Percentiles rank a stretch among this genome's conserved stretches.
Evolutionary conservation across 163 green algal species (phyloP).

Genomic region (Scenedesmus sp.): DNA sequence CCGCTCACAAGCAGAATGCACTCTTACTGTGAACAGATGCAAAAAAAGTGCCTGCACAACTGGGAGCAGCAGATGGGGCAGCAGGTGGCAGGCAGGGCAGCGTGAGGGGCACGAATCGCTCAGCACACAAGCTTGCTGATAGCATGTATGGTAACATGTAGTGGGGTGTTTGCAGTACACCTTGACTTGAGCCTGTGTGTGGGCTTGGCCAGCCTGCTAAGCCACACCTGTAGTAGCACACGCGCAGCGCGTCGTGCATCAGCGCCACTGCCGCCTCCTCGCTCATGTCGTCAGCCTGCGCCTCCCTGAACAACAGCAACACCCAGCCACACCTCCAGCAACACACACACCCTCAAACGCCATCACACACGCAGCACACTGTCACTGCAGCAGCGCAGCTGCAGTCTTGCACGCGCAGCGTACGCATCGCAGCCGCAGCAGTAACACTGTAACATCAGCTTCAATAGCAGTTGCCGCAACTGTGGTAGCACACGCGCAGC

Average conservation of each 20-base stretch:
- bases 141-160: too few relatives aligned
- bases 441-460: background rate
- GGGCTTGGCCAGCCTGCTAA: too few relatives aligned
- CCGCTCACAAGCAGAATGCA: too few relatives aligned
- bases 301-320: constrained; percentile 84
- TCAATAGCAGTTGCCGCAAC: background rate
- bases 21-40: too few relatives aligned
- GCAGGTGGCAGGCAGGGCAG: too few relatives aligned
- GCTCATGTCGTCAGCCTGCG: constrained; percentile 90
- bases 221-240: constrained; percentile 88
- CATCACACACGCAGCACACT: constrained; percentile 75
- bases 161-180: too few relatives aligned
- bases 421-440: background rate
- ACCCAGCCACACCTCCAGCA: background rate
- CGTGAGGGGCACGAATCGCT: too few relatives aligned
- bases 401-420: background rate
- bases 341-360: constrained; percentile 87
- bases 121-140: too few relatives aligned
- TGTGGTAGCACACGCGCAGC: constrained; percentile 95
- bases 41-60: too few relatives aligned
- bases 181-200: too few relatives aligned
- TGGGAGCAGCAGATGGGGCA: too few relatives aligned
- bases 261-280: constrained; percentile 88
- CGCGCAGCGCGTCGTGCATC: constrained; percentile 87
- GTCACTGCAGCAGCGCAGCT: constrained; percentile 71